Percentiles rank a stretch among this genome's conserved stretches.
Evolutionary conservation across 2,329 filamentous ascomycete genomes (phyloP).

Genomic region (Paraconiothyrium sp.): DNA sequence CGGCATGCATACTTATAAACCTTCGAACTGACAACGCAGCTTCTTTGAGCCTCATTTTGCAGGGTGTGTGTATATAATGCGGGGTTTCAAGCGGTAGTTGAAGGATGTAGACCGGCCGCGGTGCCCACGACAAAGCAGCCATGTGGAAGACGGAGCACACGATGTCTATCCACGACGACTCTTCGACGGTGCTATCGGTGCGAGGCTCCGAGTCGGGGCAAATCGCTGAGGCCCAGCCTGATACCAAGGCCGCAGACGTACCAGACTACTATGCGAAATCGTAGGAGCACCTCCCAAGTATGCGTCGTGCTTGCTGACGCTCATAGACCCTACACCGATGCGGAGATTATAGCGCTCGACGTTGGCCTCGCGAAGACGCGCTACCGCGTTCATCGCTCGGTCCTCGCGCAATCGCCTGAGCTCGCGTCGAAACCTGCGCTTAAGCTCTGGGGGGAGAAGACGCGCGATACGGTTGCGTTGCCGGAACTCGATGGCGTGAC

Average conservation of each 20-base stretch:
- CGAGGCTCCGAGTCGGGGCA: constrained; percentile 21
- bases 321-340: constrained; percentile 32
- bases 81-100: constrained; percentile 8
- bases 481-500: constrained; percentile 36
- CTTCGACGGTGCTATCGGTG: constrained; percentile 16
- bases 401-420: constrained; percentile 35
- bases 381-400: constrained; percentile 35
- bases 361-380: constrained; percentile 30
- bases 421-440: constrained; percentile 26
- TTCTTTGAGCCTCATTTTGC: constrained; percentile 32
- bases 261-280: constrained; percentile 25
- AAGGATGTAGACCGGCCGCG: background rate
- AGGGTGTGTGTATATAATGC: background rate
- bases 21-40: constrained; percentile 29
- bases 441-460: constrained; percentile 23
- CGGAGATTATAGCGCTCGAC: constrained; percentile 29
- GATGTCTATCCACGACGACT: constrained; percentile 30
- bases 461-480: constrained; percentile 25
- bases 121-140: background rate
- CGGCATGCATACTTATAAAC: constrained; percentile 27
- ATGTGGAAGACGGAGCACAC: constrained; percentile 9
- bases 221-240: constrained; percentile 17
- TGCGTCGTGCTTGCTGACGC: background rate
- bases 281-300: constrained; percentile 17
- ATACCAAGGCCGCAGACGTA: constrained; percentile 6